Percentiles rank a stretch among this genome's conserved stretches.
Evolutionary conservation across 2,329 filamentous ascomycete genomes (phyloP).

Genomic region (Botrytis aclada): DNA sequence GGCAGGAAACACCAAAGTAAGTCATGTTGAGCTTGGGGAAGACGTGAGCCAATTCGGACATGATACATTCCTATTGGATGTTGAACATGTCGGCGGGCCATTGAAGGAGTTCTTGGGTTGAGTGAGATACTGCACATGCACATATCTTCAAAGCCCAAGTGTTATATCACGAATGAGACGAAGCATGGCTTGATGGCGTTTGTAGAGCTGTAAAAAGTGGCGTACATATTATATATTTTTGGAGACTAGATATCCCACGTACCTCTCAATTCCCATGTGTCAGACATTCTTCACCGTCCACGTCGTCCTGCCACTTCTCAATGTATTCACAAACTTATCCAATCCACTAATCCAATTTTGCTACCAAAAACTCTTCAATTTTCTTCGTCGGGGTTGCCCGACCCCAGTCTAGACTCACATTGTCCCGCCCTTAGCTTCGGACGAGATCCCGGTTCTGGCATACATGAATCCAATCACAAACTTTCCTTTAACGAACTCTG

Average conservation of each 20-base stretch:
- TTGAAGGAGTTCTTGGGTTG: constrained; percentile 70
- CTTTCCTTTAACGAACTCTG: background rate
- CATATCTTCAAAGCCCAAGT: background rate
- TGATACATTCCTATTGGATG: constrained; percentile 90
- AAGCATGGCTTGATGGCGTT: constrained; percentile 15
- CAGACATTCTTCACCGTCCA: background rate
- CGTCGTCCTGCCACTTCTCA: background rate
- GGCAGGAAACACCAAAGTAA: constrained; percentile 76
- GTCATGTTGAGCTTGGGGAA: constrained; percentile 87
- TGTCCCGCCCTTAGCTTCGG: constrained; percentile 8
- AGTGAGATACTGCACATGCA: background rate
- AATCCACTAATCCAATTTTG: constrained; percentile 2
- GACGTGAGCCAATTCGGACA: constrained; percentile 94
- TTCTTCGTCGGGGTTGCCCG: constrained; percentile 18
- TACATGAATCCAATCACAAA: background rate
- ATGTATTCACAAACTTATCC: background rate
- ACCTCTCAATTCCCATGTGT: background rate
- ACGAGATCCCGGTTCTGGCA: background rate
- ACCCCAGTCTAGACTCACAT: constrained; percentile 11
- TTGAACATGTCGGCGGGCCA: constrained; percentile 86
- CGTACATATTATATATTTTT: background rate
- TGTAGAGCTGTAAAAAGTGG: constrained; percentile 17
- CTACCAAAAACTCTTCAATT: background rate
- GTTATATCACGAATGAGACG: constrained; percentile 11
- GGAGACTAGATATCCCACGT: background rate